These are phyloP conservation scores for Pseudocercospora cruenta DNA, from an alignment of 2,329 filamentous ascomycete species.

Conservation along the genomic window DNA sequence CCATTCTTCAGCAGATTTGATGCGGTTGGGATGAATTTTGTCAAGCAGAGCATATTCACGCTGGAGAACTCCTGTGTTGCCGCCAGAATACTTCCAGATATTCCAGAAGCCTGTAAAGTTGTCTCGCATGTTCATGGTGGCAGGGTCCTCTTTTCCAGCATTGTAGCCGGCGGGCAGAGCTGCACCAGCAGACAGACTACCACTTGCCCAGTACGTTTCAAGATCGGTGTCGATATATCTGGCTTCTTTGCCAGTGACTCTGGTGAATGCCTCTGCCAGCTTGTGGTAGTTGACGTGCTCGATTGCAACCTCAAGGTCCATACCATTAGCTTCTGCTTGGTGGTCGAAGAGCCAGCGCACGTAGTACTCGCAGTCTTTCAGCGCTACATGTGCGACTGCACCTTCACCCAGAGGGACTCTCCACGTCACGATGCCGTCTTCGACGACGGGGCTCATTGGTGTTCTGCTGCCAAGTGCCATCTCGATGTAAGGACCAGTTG, in stretches of 20 bases:
- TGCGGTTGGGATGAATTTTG: conserved; percentile 55
- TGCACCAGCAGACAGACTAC: conserved; percentile 46
- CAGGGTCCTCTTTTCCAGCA: conserved; percentile 38
- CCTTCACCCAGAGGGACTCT: conserved; percentile 34
- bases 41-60: conserved; percentile 57
- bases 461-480: conserved; percentile 31
- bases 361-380: conserved; percentile 36
- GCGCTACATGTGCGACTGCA: conserved; percentile 33
- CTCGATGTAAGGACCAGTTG: conserved; percentile 40
- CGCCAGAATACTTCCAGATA: conserved; percentile 48
- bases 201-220: conserved; percentile 42
- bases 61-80: conserved; percentile 47
- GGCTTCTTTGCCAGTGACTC: conserved; percentile 40
- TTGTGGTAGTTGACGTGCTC: conserved; percentile 36
- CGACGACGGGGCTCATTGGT: conserved; percentile 31
- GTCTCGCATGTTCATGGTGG: conserved; percentile 45
- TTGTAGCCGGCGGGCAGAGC: conserved; percentile 49
- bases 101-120: conserved; percentile 60
- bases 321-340: conserved; percentile 29
- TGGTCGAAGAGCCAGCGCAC: conserved; percentile 39
- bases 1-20: conserved; percentile 55
- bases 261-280: conserved; percentile 38
- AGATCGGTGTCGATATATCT: conserved; percentile 32
- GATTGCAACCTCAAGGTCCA: conserved; percentile 36
- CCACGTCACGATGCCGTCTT: conserved; percentile 34